A percentile compares a stretch with the other conserved stretches of the same genome.
phyloP scores from a whole-genome alignment of 768 basidiomycete genomes.

The Russula foetens region DNA sequence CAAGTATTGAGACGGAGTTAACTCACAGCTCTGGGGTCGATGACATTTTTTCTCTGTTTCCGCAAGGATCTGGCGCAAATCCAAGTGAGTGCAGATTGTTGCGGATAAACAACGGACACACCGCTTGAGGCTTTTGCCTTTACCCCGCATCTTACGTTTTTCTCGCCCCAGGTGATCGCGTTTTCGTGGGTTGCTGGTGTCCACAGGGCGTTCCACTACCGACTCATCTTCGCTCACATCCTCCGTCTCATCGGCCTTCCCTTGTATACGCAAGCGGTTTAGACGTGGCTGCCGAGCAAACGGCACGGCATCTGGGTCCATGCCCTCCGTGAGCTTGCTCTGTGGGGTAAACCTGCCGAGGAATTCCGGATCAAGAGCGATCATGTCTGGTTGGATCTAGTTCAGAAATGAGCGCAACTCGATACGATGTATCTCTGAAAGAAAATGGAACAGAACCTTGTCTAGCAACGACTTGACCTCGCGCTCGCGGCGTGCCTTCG shows the following conservation, averaged over 20 bases:
- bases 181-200: slow-evolving; percentile 24
- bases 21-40: slow-evolving; percentile 71
- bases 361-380: slow-evolving; percentile 73
- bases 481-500: slow-evolving; percentile 71
- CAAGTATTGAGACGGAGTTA: not conserved
- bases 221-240: slow-evolving; percentile 27
- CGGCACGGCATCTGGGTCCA: slow-evolving; percentile 40
- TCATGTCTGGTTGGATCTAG: slow-evolving; percentile 88
- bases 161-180: slow-evolving; percentile 37
- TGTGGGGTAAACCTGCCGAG: slow-evolving; percentile 61
- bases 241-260: slow-evolving; percentile 67
- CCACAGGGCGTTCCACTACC: slow-evolving; percentile 35
- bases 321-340: slow-evolving; percentile 46
- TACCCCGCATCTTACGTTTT: slow-evolving; percentile 82
- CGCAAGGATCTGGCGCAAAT: slow-evolving; percentile 46
- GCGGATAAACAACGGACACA: slow-evolving; percentile 21
- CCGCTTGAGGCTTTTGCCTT: slow-evolving; percentile 79
- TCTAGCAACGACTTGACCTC: slow-evolving; percentile 89
- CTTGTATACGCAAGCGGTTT: slow-evolving; percentile 64
- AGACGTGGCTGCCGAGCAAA: slow-evolving; percentile 71
- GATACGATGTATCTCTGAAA: not conserved
- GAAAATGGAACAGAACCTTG: slow-evolving; percentile 37
- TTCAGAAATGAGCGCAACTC: not conserved
- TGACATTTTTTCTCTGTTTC: slow-evolving; percentile 92
- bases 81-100: not conserved